Evolutionary conservation across 2,329 filamentous ascomycete genomes (phyloP).

Genomic region (Neofusicoccum cordaticola): DNA sequence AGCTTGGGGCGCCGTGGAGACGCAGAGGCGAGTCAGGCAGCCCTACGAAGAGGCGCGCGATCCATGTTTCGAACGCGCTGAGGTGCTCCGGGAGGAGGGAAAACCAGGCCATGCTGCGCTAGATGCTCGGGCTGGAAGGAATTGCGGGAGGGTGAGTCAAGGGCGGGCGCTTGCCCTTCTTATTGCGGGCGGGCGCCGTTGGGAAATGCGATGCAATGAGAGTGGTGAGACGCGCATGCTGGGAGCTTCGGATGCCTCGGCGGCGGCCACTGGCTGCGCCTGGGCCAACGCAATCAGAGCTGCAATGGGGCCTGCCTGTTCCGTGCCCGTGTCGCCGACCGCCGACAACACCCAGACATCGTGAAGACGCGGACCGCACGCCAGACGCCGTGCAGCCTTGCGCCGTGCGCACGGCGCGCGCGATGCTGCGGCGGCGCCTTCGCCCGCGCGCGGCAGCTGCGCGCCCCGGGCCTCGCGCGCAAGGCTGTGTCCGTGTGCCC

Average conservation of each 20-base stretch:
- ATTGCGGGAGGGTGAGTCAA: not conserved
- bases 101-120: conserved; percentile 57
- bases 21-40: not conserved
- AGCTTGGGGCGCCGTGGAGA: conserved; percentile 7
- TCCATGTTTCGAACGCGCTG: conserved; percentile 59
- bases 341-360: not conserved
- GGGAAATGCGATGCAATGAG: conserved; percentile 10
- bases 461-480: not conserved
- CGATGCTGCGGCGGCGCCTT: not conserved
- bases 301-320: not conserved
- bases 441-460: not conserved
- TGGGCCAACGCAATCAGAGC: not conserved
- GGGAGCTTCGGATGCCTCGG: conserved; percentile 2
- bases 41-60: conserved; percentile 61
- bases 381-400: not conserved
- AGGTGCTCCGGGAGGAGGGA: conserved; percentile 62
- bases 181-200: conserved; percentile 3
- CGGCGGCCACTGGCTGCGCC: not conserved
- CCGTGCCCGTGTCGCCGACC: not conserved
- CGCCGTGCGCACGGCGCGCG: not conserved
- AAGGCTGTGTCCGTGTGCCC: not conserved
- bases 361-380: not conserved
- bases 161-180: conserved; percentile 6
- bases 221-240: conserved; percentile 11
- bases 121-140: not conserved